Evolutionary conservation across 176 grass and related monocot genomes (phyloP).

Genomic region (Carex littledalei): DNA sequence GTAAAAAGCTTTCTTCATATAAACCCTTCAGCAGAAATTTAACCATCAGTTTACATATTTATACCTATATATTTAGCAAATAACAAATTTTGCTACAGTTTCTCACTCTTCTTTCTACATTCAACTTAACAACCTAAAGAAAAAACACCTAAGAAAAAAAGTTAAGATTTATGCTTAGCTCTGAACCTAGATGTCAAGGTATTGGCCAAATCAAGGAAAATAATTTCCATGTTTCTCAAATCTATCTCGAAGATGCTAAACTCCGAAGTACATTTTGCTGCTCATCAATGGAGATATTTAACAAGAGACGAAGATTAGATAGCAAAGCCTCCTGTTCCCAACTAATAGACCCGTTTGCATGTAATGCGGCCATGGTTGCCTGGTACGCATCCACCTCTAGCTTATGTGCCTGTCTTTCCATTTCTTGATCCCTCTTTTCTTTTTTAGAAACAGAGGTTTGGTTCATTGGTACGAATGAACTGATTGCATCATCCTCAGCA

Average conservation of each 20-base stretch:
- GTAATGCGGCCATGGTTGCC: constrained; percentile 36
- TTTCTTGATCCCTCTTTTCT: constrained; percentile 19
- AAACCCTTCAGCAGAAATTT: not conserved
- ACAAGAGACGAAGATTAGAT: constrained; percentile 42
- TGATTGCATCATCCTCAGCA: constrained; percentile 10
- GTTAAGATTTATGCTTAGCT: not conserved
- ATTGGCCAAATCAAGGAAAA: not conserved
- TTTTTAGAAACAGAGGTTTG: constrained; percentile 10
- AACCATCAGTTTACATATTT: not conserved
- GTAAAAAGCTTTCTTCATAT: not conserved
- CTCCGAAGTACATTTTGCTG: constrained; percentile 38
- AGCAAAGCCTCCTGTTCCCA: constrained; percentile 60
- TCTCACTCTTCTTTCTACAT: not conserved
- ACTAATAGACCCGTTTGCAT: constrained; percentile 39
- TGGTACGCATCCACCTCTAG: constrained; percentile 59
- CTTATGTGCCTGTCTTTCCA: constrained; percentile 17
- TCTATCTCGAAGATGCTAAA: constrained; percentile 24
- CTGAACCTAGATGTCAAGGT: not conserved
- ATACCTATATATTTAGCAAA: not conserved
- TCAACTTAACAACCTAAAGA: not conserved
- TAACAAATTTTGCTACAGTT: not conserved
- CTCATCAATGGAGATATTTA: constrained; percentile 62
- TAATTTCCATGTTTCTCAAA: not conserved
- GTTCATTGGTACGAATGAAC: constrained; percentile 11
- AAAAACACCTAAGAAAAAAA: not conserved